phyloP scores from a whole-genome alignment of 2,329 filamentous ascomycete genomes.

The Monosporascus ibericus region DNA sequence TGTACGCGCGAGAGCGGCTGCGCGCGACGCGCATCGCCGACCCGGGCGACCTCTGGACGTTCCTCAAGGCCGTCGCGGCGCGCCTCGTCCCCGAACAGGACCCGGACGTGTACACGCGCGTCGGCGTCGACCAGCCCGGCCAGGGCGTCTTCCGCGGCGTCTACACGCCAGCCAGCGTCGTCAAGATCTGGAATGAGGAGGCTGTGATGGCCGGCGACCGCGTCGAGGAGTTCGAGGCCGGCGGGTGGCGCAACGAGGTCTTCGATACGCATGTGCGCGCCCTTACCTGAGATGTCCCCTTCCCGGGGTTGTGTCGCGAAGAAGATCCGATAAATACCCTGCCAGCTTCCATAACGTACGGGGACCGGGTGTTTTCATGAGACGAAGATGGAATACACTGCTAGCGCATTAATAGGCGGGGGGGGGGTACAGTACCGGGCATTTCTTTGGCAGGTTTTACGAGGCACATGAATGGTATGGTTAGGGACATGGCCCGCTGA shows the following conservation, averaged over 20 bases:
- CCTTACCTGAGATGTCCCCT: slow-evolving; percentile 6
- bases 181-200: slow-evolving; percentile 85
- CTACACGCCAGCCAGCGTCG: slow-evolving; percentile 84
- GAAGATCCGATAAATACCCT: too few relatives aligned
- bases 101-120: slow-evolving; percentile 66
- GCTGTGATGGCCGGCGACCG: slow-evolving; percentile 63
- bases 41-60: slow-evolving; percentile 73
- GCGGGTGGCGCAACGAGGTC: slow-evolving; percentile 81
- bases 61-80: slow-evolving; percentile 75
- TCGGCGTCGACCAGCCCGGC: slow-evolving; percentile 58
- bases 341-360: too few relatives aligned
- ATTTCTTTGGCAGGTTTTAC: too few relatives aligned
- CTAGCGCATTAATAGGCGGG: too few relatives aligned
- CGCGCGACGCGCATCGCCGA: slow-evolving; percentile 79
- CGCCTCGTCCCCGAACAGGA: slow-evolving; percentile 66
- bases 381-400: too few relatives aligned
- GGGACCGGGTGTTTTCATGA: too few relatives aligned
- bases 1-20: slow-evolving; percentile 81
- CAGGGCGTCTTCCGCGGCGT: slow-evolving; percentile 68
- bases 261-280: slow-evolving; percentile 47
- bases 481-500: too few relatives aligned
- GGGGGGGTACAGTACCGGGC: too few relatives aligned
- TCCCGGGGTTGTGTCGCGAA: too few relatives aligned
- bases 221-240: slow-evolving; percentile 65
- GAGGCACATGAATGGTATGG: too few relatives aligned